Percentiles rank a stretch among this genome's conserved stretches.
Evolutionary conservation across 108 stramenopile genomes (phyloP).

Genomic region (Cyclostephanos tholiformis): DNA sequence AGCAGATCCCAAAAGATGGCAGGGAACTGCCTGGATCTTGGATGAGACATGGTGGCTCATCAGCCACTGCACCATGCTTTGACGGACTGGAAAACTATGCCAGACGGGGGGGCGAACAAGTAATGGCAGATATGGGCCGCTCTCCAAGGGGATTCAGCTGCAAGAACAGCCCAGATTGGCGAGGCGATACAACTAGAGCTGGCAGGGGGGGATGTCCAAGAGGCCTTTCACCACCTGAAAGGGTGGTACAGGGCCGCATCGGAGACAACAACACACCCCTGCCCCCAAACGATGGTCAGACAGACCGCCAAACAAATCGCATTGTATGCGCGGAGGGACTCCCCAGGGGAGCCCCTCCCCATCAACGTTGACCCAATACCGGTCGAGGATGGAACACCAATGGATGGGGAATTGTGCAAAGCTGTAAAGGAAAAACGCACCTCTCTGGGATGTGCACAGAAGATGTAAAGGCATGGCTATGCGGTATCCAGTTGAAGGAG

Average conservation of each 20-base stretch:
- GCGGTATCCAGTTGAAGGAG: too few relatives aligned
- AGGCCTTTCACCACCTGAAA: neutral
- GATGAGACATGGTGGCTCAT: too few relatives aligned
- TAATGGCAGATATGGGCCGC: too few relatives aligned
- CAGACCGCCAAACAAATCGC: neutral
- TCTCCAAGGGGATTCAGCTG: neutral
- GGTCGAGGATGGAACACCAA: too few relatives aligned
- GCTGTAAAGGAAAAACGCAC: neutral
- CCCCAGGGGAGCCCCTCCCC: neutral
- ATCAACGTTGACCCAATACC: neutral
- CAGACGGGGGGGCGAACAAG: too few relatives aligned
- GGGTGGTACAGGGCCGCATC: neutral
- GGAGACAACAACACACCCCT: neutral
- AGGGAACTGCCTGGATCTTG: too few relatives aligned
- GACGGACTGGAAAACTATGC: too few relatives aligned
- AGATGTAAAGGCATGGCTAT: neutral
- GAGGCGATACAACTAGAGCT: neutral
- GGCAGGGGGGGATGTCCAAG: too few relatives aligned
- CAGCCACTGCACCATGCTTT: too few relatives aligned
- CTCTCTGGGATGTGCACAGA: neutral
- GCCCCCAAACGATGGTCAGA: neutral
- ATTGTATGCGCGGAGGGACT: neutral
- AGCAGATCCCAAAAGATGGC: too few relatives aligned
- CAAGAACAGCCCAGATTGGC: neutral
- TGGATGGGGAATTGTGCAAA: neutral